These are phyloP conservation scores for Vitis hybrid DNA, from an alignment of 177 flowering plant genomes.

Conservation along the genomic window DNA sequence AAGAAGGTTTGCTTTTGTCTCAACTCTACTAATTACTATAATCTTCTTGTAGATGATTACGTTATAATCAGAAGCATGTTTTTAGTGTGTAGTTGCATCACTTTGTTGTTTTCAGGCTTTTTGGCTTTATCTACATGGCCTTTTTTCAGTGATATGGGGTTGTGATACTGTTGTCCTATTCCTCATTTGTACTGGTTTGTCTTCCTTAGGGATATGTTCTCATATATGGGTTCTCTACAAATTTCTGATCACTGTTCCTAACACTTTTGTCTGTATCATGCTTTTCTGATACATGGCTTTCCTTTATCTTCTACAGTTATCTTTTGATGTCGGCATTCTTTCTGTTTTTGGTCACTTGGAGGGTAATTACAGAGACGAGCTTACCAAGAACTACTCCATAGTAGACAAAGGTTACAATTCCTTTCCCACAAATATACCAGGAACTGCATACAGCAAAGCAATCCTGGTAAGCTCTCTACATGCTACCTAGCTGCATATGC, in stretches of 20 bases:
- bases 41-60: background rate
- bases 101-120: background rate
- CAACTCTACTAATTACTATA: background rate
- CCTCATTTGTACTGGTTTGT: background rate
- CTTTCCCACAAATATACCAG: constrained; percentile 68
- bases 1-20: constrained; percentile 28
- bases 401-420: constrained; percentile 82
- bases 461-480: constrained; percentile 38
- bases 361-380: constrained; percentile 33
- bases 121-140: background rate
- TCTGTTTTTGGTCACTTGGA: constrained; percentile 59
- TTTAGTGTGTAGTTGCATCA: background rate
- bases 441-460: constrained; percentile 70
- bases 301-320: constrained; percentile 38
- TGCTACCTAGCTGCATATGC: too few species aligned
- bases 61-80: too few species aligned
- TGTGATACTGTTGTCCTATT: constrained; percentile 8
- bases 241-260: background rate
- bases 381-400: constrained; percentile 55
- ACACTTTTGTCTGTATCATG: too few species aligned
- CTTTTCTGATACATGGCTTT: constrained; percentile 5
- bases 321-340: constrained; percentile 73
- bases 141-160: background rate
- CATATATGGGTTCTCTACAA: background rate
- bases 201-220: background rate